A percentile compares a stretch with the other conserved stretches of the same genome.
Conservation (phyloP, 768 basidiomycete species). For the Pleurotus eryngii region DNA sequence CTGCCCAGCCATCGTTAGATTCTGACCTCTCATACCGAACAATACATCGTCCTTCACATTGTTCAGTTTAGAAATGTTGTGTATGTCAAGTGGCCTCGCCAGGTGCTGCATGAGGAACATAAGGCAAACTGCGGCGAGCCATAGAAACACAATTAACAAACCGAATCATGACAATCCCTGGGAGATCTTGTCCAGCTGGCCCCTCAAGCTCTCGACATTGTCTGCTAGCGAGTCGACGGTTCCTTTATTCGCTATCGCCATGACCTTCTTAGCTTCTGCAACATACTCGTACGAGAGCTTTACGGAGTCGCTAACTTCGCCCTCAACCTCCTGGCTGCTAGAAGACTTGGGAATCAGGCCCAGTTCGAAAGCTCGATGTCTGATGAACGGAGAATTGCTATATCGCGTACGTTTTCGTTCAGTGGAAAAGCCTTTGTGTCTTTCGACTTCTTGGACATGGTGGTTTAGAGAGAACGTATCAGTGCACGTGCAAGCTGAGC, state of each 20-base stretch:
- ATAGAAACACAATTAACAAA: neutral
- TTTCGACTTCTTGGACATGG: slow-evolving; percentile 24
- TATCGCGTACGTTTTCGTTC: slow-evolving; percentile 61
- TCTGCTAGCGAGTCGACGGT: slow-evolving; percentile 51
- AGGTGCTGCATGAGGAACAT: neutral
- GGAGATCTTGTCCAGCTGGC: slow-evolving; percentile 51
- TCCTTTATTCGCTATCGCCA: slow-evolving; percentile 49
- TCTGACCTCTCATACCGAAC: too few species aligned
- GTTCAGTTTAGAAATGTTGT: too few species aligned
- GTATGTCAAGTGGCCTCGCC: neutral
- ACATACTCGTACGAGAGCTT: slow-evolving; percentile 59
- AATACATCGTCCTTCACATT: too few species aligned
- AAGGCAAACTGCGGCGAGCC: neutral
- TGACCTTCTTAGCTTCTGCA: slow-evolving; percentile 50
- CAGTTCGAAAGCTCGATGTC: slow-evolving; percentile 33
- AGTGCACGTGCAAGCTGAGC: too few species aligned
- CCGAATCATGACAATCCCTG: slow-evolving; percentile 22
- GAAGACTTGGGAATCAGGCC: slow-evolving; percentile 13
- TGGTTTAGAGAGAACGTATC: neutral
- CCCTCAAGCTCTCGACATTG: slow-evolving; percentile 54
- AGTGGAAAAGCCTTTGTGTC: slow-evolving; percentile 51
- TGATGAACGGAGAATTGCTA: slow-evolving; percentile 66
- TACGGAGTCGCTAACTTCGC: slow-evolving; percentile 36
- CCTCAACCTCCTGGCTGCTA: slow-evolving; percentile 10
- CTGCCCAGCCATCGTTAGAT: neutral